These are phyloP conservation scores for Caryopteris hybrid DNA, from an alignment of 305 asterid species.

Conservation along the genomic window DNA sequence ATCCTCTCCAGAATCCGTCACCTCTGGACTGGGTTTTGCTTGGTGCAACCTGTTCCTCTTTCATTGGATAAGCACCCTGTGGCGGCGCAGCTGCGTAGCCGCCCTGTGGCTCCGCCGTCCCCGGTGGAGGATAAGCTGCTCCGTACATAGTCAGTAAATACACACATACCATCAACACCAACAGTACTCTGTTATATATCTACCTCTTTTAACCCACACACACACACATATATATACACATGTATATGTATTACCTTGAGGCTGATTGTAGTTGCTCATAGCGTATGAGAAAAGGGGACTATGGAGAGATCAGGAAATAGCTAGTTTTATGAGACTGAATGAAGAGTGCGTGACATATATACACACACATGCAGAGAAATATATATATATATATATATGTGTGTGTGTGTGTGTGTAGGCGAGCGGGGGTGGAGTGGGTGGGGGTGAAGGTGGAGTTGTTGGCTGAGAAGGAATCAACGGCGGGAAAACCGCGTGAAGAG, in stretches of 20 bases:
- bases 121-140: slow-evolving; percentile 31
- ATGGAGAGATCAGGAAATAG: background rate
- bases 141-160: too few species aligned
- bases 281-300: background rate
- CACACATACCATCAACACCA: too few species aligned
- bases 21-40: slow-evolving; percentile 38
- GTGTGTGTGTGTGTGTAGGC: background rate
- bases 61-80: slow-evolving; percentile 43
- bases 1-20: slow-evolving; percentile 63
- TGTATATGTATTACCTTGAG: slow-evolving; percentile 15
- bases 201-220: background rate
- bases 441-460: slow-evolving; percentile 18
- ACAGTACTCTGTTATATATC: too few species aligned
- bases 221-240: too few species aligned
- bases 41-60: slow-evolving; percentile 20
- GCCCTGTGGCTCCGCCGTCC: slow-evolving; percentile 31
- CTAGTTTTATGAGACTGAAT: background rate
- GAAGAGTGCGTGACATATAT: too few species aligned
- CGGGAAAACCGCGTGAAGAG: background rate
- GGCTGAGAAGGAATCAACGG: slow-evolving; percentile 6
- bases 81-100: slow-evolving; percentile 40
- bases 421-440: background rate
- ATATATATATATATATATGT: background rate
- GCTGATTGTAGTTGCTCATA: slow-evolving; percentile 30
- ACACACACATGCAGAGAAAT: background rate